phyloP scores from a whole-genome alignment of 1,284 basidiomycete species.

The Ustilago crameri region DNA sequence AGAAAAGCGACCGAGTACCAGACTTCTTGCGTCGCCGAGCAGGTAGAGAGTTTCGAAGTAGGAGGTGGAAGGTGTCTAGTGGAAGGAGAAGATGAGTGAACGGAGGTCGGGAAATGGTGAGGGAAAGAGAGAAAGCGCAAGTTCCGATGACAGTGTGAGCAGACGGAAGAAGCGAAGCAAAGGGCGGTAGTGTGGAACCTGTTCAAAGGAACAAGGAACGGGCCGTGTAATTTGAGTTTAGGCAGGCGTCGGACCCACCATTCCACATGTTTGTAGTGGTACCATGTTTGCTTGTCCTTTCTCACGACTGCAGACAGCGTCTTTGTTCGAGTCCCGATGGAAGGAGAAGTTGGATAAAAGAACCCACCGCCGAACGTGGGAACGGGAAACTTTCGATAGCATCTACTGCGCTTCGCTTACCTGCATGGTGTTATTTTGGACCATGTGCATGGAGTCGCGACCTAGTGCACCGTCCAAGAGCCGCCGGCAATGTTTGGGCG shows the following conservation, averaged over 20 bases:
- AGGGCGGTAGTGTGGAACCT: too few relatives aligned
- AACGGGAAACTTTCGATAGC: neutral
- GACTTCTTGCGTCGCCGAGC: conserved; percentile 12
- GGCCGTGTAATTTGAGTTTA: too few relatives aligned
- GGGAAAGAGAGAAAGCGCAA: conserved; percentile 2
- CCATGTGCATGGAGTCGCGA: conserved; percentile 1
- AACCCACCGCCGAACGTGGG: neutral
- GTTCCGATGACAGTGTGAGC: neutral
- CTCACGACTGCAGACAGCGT: neutral
- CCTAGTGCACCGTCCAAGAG: neutral
- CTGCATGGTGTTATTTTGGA: neutral
- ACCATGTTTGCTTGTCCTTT: neutral
- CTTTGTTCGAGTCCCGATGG: neutral
- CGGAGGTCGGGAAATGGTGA: neutral
- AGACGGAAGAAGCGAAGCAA: neutral
- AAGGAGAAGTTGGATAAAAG: neutral
- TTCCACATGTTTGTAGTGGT: too few relatives aligned
- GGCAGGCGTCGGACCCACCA: too few relatives aligned
- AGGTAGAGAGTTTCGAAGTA: neutral
- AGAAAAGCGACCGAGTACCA: conserved; percentile 12
- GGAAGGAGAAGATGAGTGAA: neutral
- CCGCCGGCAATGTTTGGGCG: neutral
- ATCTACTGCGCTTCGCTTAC: neutral
- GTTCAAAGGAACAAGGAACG: too few relatives aligned
- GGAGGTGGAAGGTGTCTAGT: neutral